Conservation (phyloP, 1,284 basidiomycete species). For the Ustilago trichophora region DNA sequence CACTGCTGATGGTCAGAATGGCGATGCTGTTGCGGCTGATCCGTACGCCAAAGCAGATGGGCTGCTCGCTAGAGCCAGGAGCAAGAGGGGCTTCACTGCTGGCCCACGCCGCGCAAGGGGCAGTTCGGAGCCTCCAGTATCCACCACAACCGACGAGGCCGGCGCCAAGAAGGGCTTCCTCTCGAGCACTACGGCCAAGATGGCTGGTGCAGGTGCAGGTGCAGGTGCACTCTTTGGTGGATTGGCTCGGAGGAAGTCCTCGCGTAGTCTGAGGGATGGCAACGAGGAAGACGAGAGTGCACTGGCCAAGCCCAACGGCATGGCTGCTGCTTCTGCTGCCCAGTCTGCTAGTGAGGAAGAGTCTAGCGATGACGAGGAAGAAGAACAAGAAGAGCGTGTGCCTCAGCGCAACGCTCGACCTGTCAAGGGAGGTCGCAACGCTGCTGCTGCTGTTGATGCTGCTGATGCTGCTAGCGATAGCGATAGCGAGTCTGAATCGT, state of each 20-base stretch:
- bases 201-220: slow-evolving; percentile 13
- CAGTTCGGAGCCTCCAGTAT: slow-evolving; percentile 5
- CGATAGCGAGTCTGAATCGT: slow-evolving; percentile 8
- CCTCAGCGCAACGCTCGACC: slow-evolving; percentile 13
- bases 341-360: slow-evolving; percentile 13
- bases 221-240: slow-evolving; percentile 19
- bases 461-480: slow-evolving; percentile 10
- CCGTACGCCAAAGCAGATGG: slow-evolving; percentile 37
- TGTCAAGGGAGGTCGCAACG: slow-evolving; percentile 12
- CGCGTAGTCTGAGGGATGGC: slow-evolving; percentile 14
- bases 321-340: slow-evolving; percentile 10
- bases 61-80: slow-evolving; percentile 29
- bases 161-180: slow-evolving; percentile 12
- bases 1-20: not conserved
- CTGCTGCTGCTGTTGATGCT: slow-evolving; percentile 16
- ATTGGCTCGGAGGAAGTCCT: slow-evolving; percentile 23
- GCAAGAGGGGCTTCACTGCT: slow-evolving; percentile 9
- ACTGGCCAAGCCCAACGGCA: not conserved
- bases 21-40: slow-evolving; percentile 9
- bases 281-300: slow-evolving; percentile 2
- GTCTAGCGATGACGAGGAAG: slow-evolving; percentile 10
- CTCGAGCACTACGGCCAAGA: slow-evolving; percentile 31
- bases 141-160: not conserved
- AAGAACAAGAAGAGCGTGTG: slow-evolving; percentile 3
- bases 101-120: slow-evolving; percentile 3